Evolutionary conservation across 495 filamentous ascomycete genomes (phyloP), one percentile per base, ranked within the genome.

Genomic region (Neurospora sp.): DNA sequence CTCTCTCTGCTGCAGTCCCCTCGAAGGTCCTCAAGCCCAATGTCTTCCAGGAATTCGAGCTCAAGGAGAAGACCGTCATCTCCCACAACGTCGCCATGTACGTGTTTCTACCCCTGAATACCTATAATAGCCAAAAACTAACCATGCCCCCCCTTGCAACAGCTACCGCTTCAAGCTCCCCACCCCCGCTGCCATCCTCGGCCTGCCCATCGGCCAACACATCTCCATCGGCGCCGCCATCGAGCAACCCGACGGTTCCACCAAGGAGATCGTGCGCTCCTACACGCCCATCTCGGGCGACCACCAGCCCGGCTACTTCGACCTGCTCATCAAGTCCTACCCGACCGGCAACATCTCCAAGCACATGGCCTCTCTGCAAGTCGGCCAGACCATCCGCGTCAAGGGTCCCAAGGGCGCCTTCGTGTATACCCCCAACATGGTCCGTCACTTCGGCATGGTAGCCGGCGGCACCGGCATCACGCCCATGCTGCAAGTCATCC

Each of bases 401-500:
- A 88, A 87, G 76, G 96, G 96, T 16, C 96, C 96, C 77, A 98
- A 97, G 87, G 96, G 96, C 76, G 94, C 95, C 74, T 97, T 99
- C 87, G 92, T 96, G 66, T 99, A 99, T 82, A 91, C 89, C 10
- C 94, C 95, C 71, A 97, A 97, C 86, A 92, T 99, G 90, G 92
- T 94, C 72, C 88, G 93, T 69, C 91, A 91, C 79, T 95, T 99
- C 71, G 96, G 96, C 76, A 99, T 99, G 96, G 93, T 99, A 78
- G 93, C 96, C 73, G 96, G 96, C 81, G 96, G 96, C 70, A 98
- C 96, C 16, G 96, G 96, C 77, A 98, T 99, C 83, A 99, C 95
- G 37, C 95, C 95, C 46, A 99, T 99, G 95, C 86, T 97, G 74
- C 95, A 99, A 86, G 89, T 99, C 73, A 89, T 97, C 76, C 89